Conservation (phyloP, 1,284 basidiomycete species). For the Ganoderma multipileum region DNA sequence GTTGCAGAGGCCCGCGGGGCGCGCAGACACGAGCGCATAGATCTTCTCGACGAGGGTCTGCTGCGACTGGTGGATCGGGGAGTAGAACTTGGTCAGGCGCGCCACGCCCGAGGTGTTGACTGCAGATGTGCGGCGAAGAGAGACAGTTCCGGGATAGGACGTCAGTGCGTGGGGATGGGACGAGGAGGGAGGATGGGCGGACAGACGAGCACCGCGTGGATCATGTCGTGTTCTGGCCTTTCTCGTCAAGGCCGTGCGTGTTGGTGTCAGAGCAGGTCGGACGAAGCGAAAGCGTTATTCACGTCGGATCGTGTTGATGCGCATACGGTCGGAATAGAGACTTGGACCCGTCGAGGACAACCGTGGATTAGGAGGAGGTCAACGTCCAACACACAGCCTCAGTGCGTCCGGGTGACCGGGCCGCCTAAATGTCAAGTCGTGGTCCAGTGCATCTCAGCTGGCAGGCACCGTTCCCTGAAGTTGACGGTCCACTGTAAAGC, state of each 20-base stretch:
- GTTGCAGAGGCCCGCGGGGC: constrained; percentile 85
- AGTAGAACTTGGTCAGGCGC: constrained; percentile 96
- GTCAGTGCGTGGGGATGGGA: constrained; percentile 19
- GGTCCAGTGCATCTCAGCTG: no score
- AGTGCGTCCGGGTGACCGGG: neutral
- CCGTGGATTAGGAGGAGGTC: neutral
- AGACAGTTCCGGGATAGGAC: neutral
- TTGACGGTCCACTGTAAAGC: no score
- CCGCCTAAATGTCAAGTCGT: neutral
- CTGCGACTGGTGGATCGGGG: constrained; percentile 77
- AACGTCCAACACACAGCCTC: neutral
- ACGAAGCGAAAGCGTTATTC: neutral
- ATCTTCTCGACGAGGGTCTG: constrained; percentile 84
- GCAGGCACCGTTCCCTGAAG: no score
- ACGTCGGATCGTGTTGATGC: neutral
- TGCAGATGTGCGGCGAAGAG: constrained; percentile 43
- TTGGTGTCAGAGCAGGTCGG: neutral
- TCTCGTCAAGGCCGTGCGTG: neutral
- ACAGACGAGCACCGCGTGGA: constrained; percentile 87
- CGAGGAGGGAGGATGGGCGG: constrained; percentile 14
- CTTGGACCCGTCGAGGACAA: neutral
- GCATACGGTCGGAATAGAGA: neutral
- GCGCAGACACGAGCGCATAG: constrained; percentile 81
- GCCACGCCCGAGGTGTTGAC: constrained; percentile 92
- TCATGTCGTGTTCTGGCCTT: constrained; percentile 59